Evolutionary conservation across 2,329 filamentous ascomycete species (phyloP), one percentile per base, ranked within the genome.

Genomic region (Exophiala alcalophila): DNA sequence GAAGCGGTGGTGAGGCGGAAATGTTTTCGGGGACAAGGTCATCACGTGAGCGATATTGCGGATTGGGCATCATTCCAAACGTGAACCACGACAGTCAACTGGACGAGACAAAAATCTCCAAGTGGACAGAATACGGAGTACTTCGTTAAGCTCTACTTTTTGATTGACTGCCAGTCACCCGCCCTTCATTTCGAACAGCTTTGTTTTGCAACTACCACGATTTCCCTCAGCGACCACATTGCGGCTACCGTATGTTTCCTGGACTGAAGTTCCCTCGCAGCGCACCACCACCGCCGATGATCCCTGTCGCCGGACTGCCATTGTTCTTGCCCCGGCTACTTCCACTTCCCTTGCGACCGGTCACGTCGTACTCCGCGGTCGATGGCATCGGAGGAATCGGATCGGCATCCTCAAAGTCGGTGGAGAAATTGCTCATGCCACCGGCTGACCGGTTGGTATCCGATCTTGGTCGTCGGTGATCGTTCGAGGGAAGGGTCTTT

Each of bases 361-460:
- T 48, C 12, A 45, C 27, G 11, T 53, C 55, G 25, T 52, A 54
- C 26, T 57, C 49, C n/a, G 47, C 28, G 5, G 34, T 50, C 16
- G 42, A 41, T 14, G 46, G 49, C 48, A 53, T 52, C 4, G 56
- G 56, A 21, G 54, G 56, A 26, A 58, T 58, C 15, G 56, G 56
- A 32, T 58, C 56, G 12, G 52, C 47, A 44, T 58, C 56, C 31
- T 58, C 56, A 34, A 57, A 57, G 24, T 57, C 55, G 16, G 45
- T 51, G 20, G 54, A 55, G 37, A 53, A 50, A 31, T 47, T 47
- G 47, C 54, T 57, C 16, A 52, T 40, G n/a, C 30, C 54, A 11
- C 56, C 56, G 12, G 40, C 35, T 32, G 56, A 58, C 20, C 44
- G 50, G 35, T 58, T 56, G 21, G 56, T 57, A 29, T 49, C 43